Conservation (phyloP, 192 early-diverging fungal species). For the Entomortierella chlamydospora region DNA sequence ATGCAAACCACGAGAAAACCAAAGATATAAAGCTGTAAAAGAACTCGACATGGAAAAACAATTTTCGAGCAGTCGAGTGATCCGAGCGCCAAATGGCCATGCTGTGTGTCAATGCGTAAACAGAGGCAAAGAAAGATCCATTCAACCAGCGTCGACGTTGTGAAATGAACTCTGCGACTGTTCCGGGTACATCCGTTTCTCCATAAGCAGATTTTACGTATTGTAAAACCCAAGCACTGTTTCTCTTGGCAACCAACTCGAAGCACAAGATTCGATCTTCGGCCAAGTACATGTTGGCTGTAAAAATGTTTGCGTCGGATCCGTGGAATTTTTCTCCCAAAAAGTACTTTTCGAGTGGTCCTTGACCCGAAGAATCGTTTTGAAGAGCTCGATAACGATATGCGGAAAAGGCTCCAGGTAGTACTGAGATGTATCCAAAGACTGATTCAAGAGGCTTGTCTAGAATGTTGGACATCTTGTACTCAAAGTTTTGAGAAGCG, state of each 20-base stretch:
- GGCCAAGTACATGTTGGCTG: slow-evolving; percentile 94
- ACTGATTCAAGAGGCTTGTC: slow-evolving; percentile 97
- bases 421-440: slow-evolving; percentile 95
- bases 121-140: slow-evolving; percentile 90
- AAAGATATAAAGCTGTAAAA: slow-evolving; percentile 83
- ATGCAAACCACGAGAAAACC: slow-evolving; percentile 89
- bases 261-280: slow-evolving; percentile 97
- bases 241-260: slow-evolving; percentile 89
- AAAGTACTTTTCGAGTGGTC: slow-evolving; percentile 88
- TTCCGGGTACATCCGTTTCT: slow-evolving; percentile 95
- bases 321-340: slow-evolving; percentile 89
- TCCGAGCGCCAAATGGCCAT: slow-evolving; percentile 75
- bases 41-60: slow-evolving; percentile 65
- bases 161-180: slow-evolving; percentile 88
- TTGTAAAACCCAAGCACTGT: slow-evolving; percentile 81
- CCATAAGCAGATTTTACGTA: slow-evolving; percentile 92
- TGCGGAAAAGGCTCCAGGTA: slow-evolving; percentile 97
- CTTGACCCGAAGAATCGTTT: slow-evolving; percentile 67
- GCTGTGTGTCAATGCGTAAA: slow-evolving; percentile 83
- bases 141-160: slow-evolving; percentile 95
- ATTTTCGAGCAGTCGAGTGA: slow-evolving; percentile 58
- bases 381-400: slow-evolving; percentile 90
- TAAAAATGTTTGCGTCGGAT: slow-evolving; percentile 72
- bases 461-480: slow-evolving; percentile 98
- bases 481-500: slow-evolving; percentile 97